Conservation (phyloP, 495 filamentous ascomycete genomes). For the Diplogelasinospora grovesii region DNA sequence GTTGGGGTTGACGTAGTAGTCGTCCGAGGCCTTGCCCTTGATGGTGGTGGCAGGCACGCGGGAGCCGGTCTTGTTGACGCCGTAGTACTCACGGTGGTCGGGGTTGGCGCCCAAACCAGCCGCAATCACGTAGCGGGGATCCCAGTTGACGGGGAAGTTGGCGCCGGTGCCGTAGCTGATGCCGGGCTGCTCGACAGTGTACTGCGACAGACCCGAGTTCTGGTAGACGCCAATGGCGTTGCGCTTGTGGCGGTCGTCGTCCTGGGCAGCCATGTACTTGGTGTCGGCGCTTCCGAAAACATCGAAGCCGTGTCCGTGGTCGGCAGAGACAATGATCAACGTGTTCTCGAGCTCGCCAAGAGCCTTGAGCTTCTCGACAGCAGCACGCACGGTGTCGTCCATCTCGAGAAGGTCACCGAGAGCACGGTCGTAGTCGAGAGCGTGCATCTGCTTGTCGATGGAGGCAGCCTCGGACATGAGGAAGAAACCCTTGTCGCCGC, state of each 20-base stretch:
- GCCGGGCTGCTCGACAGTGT: slow-evolving; percentile 40
- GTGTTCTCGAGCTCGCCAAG: slow-evolving; percentile 57
- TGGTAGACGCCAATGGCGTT: slow-evolving; percentile 60
- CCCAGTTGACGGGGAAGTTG: slow-evolving; percentile 69
- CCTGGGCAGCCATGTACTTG: slow-evolving; percentile 54
- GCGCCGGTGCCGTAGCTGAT: slow-evolving; percentile 54
- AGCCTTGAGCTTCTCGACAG: slow-evolving; percentile 52
- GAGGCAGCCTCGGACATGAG: slow-evolving; percentile 71
- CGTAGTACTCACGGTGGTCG: slow-evolving; percentile 61
- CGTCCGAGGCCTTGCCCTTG: slow-evolving; percentile 29
- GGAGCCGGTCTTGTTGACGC: slow-evolving; percentile 50
- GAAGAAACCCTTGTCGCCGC: slow-evolving; percentile 62
- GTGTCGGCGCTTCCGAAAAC: slow-evolving; percentile 45
- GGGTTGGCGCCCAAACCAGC: slow-evolving; percentile 57
- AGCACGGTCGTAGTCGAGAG: slow-evolving; percentile 67
- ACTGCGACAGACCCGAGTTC: slow-evolving; percentile 62
- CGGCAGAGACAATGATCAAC: slow-evolving; percentile 63
- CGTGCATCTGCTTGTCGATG: slow-evolving; percentile 77
- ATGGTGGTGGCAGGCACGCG: slow-evolving; percentile 47
- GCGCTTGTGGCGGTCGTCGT: slow-evolving; percentile 57
- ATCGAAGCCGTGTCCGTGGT: slow-evolving; percentile 72
- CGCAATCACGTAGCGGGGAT: slow-evolving; percentile 67
- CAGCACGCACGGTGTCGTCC: slow-evolving; percentile 64
- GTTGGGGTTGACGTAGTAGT: slow-evolving; percentile 53
- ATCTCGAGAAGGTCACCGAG: slow-evolving; percentile 70